Evolutionary conservation across 768 basidiomycete species (phyloP), one percentile per base, ranked within the genome.

Genomic region (Pulveroboletus sp.): DNA sequence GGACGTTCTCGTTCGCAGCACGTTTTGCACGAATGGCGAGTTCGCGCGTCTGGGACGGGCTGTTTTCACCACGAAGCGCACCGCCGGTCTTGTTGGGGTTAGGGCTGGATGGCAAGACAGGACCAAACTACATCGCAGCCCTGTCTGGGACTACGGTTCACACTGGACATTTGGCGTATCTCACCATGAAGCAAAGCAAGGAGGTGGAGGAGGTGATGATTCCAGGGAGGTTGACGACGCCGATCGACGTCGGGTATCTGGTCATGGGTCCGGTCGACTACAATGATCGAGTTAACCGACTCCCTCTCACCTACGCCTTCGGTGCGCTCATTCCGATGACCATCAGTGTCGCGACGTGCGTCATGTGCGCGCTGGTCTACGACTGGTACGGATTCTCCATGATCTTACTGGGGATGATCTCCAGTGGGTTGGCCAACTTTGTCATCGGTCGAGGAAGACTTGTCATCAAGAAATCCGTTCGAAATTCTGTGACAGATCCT

Each of bases 321-420:
- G 27, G 47, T n/a, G 59, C 35, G 22, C 43, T 55, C 24, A 45
- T 67, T n/a, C 63, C 63, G 3, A 67, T 63, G 20, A n/a, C 10
- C 0, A 36, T 59, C 43, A 65, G 65, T 36, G 5, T 59, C 23
- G 49, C 16, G 2, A 34, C 54, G 6, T 63, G 62, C 49, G 34
- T 57, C 44, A 24, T 58, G 29, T 68, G 63, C 22, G 67, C 39
- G 8, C 20, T 65, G 8, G 51, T 47, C 27, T 43, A 41, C 5
- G 70, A 70, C 43, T 69, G 69, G 65, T 68, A 44, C 42, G 63
- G 56, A 39, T 68, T 63, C 37, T 57, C 65, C 16, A 62, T 64
- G 59, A 66, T 70, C 23, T 47, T 65, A 6, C 52, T 66, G 2
- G 67, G 70, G 1, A 62, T 69, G 34, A 13, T 68, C 30, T 51